phyloP scores from a whole-genome alignment of 2,329 filamentous ascomycete species.

The Paecilomyces dactylethromorphus region DNA sequence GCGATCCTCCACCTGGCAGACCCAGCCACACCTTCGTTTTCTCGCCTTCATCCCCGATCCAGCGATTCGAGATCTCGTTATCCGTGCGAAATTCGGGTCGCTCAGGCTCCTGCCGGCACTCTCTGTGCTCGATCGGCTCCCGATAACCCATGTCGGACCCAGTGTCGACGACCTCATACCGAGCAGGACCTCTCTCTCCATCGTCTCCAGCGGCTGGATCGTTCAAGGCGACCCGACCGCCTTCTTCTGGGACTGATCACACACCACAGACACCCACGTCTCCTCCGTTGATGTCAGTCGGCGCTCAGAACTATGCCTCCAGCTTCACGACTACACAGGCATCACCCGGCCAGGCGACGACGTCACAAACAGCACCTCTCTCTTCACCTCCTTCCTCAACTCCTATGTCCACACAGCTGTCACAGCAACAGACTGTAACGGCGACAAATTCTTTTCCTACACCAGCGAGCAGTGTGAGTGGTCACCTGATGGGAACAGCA shows the following conservation, averaged over 20 bases:
- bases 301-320: slow-evolving; percentile 43
- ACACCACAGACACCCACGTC: slow-evolving; percentile 35
- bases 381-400: slow-evolving; percentile 36
- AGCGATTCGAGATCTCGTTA: background rate
- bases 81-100: background rate
- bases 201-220: slow-evolving; percentile 34
- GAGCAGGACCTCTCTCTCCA: slow-evolving; percentile 35
- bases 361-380: slow-evolving; percentile 32
- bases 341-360: slow-evolving; percentile 39
- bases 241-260: slow-evolving; percentile 23
- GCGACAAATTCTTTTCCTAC: slow-evolving; percentile 38
- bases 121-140: background rate
- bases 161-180: slow-evolving; percentile 24
- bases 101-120: background rate
- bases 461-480: slow-evolving; percentile 39
- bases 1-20: slow-evolving; percentile 1
- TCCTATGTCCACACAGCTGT: slow-evolving; percentile 37
- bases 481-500: slow-evolving; percentile 22
- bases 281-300: slow-evolving; percentile 46
- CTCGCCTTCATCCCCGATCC: background rate
- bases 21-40: background rate
- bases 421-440: slow-evolving; percentile 34
- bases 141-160: slow-evolving; percentile 32
- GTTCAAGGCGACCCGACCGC: slow-evolving; percentile 28
- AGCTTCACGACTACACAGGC: slow-evolving; percentile 38